These are phyloP conservation scores for Auriculariales sp. DNA, from an alignment of 768 basidiomycete species.

Conservation along the genomic window DNA sequence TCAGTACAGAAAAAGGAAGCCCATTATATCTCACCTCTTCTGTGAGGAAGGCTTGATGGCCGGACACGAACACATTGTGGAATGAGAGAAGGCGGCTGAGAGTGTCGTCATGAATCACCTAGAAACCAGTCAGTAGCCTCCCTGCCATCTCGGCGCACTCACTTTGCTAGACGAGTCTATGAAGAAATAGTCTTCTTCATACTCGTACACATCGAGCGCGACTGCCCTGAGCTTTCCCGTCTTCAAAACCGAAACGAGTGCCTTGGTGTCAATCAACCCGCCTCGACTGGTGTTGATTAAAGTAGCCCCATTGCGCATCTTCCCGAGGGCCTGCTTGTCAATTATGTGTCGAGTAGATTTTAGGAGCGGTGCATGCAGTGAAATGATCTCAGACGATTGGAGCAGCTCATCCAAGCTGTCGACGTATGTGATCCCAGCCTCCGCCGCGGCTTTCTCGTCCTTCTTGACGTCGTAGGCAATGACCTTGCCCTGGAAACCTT, in stretches of 20 bases:
- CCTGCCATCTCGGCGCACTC: too few relatives aligned
- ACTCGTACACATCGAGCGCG: slow-evolving; percentile 12
- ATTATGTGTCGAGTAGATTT: slow-evolving; percentile 15
- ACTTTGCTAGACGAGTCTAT: slow-evolving; percentile 6
- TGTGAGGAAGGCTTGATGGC: slow-evolving; percentile 11
- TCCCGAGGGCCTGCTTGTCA: slow-evolving; percentile 10
- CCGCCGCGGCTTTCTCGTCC: slow-evolving; percentile 1
- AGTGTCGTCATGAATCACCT: slow-evolving; percentile 11
- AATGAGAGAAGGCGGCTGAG: slow-evolving; percentile 9
- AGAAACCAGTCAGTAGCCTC: too few relatives aligned
- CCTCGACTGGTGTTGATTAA: slow-evolving; percentile 22
- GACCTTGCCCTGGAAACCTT: slow-evolving; percentile 14
- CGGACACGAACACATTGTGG: slow-evolving; percentile 11
- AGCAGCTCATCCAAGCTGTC: slow-evolving; percentile 21
- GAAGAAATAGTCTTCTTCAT: slow-evolving; percentile 11
- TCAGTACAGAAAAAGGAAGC: neutral
- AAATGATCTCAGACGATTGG: slow-evolving; percentile 15
- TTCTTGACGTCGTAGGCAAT: neutral
- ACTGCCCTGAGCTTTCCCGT: slow-evolving; percentile 9
- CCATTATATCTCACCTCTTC: slow-evolving; percentile 4
- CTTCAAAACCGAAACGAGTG: slow-evolving; percentile 11
- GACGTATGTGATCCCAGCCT: slow-evolving; percentile 10
- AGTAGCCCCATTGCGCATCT: slow-evolving; percentile 14
- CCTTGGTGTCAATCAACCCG: slow-evolving; percentile 11
- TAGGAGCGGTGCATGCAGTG: slow-evolving; percentile 19